phyloP scores from a whole-genome alignment of 139 green algal species.

The Chlorella sp. region DNA sequence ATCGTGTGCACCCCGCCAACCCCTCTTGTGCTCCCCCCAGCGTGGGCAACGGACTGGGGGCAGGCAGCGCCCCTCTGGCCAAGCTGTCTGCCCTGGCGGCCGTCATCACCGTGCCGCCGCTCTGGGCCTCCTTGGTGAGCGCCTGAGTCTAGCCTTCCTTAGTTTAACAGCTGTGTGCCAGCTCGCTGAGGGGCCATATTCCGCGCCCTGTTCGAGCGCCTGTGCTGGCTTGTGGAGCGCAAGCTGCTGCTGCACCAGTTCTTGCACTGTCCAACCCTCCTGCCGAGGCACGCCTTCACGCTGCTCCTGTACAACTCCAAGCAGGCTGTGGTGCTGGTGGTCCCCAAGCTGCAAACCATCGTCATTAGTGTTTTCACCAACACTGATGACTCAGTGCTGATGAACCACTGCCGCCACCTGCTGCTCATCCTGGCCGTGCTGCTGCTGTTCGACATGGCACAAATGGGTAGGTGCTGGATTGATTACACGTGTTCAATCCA shows the following conservation, averaged over 20 bases:
- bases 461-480: not conserved
- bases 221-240: too few species aligned
- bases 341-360: not conserved
- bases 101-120: not conserved
- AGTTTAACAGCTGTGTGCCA: too few species aligned
- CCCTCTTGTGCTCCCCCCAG: not conserved
- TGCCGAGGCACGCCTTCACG: too few species aligned
- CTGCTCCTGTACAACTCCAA: too few species aligned
- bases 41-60: conserved; percentile 7
- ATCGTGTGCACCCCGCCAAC: too few species aligned
- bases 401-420: not conserved
- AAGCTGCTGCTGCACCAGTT: too few species aligned
- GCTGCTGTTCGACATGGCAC: conserved; percentile 2
- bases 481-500: too few species aligned
- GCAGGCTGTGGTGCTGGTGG: not conserved
- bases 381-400: not conserved
- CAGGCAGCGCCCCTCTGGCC: not conserved
- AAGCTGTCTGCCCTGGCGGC: not conserved
- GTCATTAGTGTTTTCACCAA: not conserved
- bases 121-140: not conserved
- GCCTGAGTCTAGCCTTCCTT: too few species aligned
- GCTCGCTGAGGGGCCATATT: too few species aligned
- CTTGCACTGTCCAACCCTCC: too few species aligned
- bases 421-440: not conserved
- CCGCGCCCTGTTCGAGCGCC: too few species aligned